Base-by-base conservation (phyloP, 192 early-diverging fungal genomes). In the Entomortierella beljakovae region DNA sequence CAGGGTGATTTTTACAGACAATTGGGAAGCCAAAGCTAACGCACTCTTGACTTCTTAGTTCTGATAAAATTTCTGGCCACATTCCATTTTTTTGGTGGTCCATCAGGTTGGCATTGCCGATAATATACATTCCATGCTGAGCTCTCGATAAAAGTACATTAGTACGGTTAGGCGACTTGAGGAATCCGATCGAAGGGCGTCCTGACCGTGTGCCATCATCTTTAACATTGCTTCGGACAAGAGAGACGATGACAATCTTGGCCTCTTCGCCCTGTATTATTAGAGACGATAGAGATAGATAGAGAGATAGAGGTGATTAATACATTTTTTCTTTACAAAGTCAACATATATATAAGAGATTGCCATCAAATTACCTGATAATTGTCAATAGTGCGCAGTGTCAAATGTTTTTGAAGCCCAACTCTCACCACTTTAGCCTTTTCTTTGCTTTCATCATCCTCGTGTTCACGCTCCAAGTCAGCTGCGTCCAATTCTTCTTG, bases 131-230 rank as follows among this genome's bases (percentile, higher is more conserved):
- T 6, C 89, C 89, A 62, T 90, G 88, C 37, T 84, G 57, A 1
- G 89, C 89, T 28, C 89, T 72, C 16, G 88, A 89, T 1, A 89
- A 38, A 9, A 89, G 57, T 9, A 90, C 89, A 35, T 89, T 90
- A 2, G 82, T 80, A 16, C 89, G 83, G 57, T 90, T 90, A 20
- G 55, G 48, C 22, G 81, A 80, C 57, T 87, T 87, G 42, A 89
- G 63, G 63, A 90, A 90, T 4, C 88, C 88, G 57, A 86, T 88
- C 1, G 68, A 40, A 6, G 57, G 52, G 16, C 68, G 33, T 22
- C 35, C 43, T 0, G 60, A n/a, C 20, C 23, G 22, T 13, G 61
- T 28, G 6, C 64, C 60, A 15, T 64, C 42, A 1, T 48, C 26
- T n/a, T 29, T 70, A 16, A 57, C 68, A 26, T 57, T 65, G 26